Percentiles rank a stretch among this genome's conserved stretches.
Conservation (phyloP, 169 alveolate genomes). For the Plasmodium gaboni region DNA sequence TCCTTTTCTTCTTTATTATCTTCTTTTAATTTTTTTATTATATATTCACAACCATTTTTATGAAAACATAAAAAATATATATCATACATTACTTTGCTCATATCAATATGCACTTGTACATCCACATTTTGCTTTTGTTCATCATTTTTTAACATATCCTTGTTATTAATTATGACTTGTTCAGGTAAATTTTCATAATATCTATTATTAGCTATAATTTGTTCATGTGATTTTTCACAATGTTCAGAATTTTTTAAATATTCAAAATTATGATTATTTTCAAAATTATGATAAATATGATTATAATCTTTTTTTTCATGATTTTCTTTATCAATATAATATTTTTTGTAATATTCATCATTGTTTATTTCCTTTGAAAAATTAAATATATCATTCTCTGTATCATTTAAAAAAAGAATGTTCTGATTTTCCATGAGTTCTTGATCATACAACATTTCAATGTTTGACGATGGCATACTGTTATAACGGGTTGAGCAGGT, state of each 20-base stretch:
- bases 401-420: conserved; percentile 15
- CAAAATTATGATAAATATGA: too few relatives aligned
- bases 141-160: not conserved
- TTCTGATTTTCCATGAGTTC: conserved; percentile 12
- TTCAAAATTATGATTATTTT: not conserved
- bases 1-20: conserved; percentile 39
- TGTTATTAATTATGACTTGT: not conserved
- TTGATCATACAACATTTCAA: not conserved
- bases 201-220: conserved; percentile 1
- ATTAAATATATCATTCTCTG: not conserved
- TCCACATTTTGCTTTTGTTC: not conserved
- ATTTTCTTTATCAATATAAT: too few relatives aligned
- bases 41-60: conserved; percentile 69
- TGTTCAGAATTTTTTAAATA: not conserved
- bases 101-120: conserved; percentile 1
- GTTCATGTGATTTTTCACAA: conserved; percentile 13
- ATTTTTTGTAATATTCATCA: not conserved
- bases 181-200: not conserved
- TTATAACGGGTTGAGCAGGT: conserved; percentile 22
- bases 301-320: too few relatives aligned
- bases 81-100: conserved; percentile 42
- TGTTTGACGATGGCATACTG: conserved; percentile 2
- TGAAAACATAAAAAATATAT: conserved; percentile 62
- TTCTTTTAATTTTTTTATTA: conserved; percentile 63
- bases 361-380: too few relatives aligned